phyloP scores from a whole-genome alignment of 208 protist genomes.

The Acanthamoeba divionensis region DNA sequence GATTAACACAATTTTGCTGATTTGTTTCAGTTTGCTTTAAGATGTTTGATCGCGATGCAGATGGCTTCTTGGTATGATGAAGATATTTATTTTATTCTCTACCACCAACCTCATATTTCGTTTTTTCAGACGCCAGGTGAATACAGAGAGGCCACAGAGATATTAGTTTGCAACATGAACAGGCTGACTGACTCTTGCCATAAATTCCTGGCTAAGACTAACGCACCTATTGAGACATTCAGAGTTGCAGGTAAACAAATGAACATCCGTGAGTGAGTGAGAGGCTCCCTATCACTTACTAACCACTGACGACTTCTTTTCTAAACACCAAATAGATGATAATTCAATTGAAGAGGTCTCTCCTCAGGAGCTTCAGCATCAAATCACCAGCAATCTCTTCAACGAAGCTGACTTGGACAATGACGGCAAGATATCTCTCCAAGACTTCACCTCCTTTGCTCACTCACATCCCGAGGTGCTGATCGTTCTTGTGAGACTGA shows the following conservation, averaged over 20 bases:
- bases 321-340: neutral
- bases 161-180: neutral
- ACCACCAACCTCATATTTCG: neutral
- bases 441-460: neutral
- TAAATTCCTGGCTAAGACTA: neutral
- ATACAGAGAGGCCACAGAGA: conserved; percentile 2
- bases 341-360: neutral
- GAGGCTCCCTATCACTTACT: too few species aligned
- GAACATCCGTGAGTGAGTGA: too few species aligned
- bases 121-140: neutral
- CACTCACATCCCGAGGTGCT: neutral
- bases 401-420: neutral
- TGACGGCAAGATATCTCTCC: neutral
- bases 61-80: neutral
- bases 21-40: neutral
- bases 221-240: neutral
- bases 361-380: neutral
- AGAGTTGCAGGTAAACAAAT: too few species aligned
- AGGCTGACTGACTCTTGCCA: neutral
- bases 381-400: neutral
- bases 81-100: neutral
- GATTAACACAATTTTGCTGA: neutral
- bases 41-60: neutral
- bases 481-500: neutral
- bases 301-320: too few species aligned